Evolutionary conservation across 1,284 basidiomycete genomes (phyloP), one percentile per base, ranked within the genome.

Genomic region (Megacollybia platyphylla): DNA sequence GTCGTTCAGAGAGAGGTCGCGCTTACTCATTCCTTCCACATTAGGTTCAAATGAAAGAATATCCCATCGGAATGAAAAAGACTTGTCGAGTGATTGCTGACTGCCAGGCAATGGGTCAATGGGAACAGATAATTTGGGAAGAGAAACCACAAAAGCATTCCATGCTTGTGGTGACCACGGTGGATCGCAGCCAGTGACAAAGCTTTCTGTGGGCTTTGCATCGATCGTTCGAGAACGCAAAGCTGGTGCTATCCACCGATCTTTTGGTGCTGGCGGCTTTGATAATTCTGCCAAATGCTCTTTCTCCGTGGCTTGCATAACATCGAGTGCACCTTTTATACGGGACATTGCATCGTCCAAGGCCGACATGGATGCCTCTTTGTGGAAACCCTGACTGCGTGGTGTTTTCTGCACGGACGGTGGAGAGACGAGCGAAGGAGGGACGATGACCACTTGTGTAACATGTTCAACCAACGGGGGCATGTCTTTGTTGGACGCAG

Each of bases 271-370:
- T 32, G 46, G 47, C 26, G 51, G 37, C 42, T 45, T 47, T n/a
- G 58, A 54, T 37, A 48, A 47, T 10, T 60, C 59, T 11, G 48
- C 44, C 32, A 43, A 47, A 17, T 27, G 48, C 28, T 63, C 61
- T 46, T 60, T 44, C 27, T 68, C 63, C 11, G 57, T 58, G 13
- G 67, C 61, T 43, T 84, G 77, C 73, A 87, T 84, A 31, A 71
- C 73, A 55, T 78, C 73, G 54, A 94, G 63, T 3, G 82, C 90
- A 17, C 86, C 88, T 55, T 86, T 90, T 53, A 96, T 89, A 26
- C 89, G 75, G 5, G 85, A 88, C 72, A 96, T 84, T 42, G 80
- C 78, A 54, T 89, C 83, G 53, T 91, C 83, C 51, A 93, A 63
- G 10, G 84, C 71, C 4, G 83, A 77, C 70, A 87, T 80, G 11